Conservation (phyloP, 345 rosid species). For the Garcia nutans region DNA sequence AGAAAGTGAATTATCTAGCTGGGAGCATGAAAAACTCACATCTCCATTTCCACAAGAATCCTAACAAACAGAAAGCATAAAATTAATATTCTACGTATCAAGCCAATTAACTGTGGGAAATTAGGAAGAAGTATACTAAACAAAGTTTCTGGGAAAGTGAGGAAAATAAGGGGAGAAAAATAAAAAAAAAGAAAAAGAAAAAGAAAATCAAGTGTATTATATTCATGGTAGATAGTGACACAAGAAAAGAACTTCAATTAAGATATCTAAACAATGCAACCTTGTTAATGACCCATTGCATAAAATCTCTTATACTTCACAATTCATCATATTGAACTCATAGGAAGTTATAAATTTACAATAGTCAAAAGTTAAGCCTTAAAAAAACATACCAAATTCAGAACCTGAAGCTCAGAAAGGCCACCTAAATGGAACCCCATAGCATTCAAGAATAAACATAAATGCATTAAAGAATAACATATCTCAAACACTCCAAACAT, state of each 20-base stretch:
- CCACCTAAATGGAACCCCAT: background rate
- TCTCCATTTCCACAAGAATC: conserved; percentile 55
- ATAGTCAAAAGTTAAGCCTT: background rate
- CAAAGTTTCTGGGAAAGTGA: background rate
- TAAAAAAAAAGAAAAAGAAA: no score
- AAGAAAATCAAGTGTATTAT: background rate
- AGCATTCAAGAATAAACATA: background rate
- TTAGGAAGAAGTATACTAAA: background rate
- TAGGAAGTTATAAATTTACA: background rate
- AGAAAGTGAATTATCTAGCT: conserved; percentile 40
- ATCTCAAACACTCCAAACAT: background rate
- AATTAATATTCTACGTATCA: conserved; percentile 3
- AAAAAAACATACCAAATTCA: background rate
- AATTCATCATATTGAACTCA: background rate
- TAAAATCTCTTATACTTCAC: no score
- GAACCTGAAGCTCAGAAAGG: background rate
- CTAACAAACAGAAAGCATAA: conserved; percentile 27
- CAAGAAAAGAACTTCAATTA: background rate
- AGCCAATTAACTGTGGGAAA: background rate
- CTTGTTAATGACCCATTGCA: background rate
- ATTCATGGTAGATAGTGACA: background rate
- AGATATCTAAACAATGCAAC: background rate
- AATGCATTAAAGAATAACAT: background rate
- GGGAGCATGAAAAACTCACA: conserved; percentile 38
- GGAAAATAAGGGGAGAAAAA: background rate